Evolutionary conservation across 805 yeast species (phyloP), one percentile per base, ranked within the genome.

Genomic region (Alloascoidea hylecoeti): DNA sequence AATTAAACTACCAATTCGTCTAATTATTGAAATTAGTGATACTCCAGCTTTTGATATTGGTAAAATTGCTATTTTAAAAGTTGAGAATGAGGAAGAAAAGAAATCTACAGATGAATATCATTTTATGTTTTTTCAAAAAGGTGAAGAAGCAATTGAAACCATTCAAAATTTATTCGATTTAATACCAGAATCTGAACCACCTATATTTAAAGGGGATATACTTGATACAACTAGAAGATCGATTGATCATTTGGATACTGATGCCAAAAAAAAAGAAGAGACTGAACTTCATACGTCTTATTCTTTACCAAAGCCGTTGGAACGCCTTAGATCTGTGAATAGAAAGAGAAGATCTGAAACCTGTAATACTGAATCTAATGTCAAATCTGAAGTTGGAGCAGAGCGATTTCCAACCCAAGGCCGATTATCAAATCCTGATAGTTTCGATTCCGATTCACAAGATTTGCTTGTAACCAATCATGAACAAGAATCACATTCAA

Each of bases 1-100:
- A 15, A 62, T 88, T 15, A 80, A 81, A 46, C 72, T 89, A 3
- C 96, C 96, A 0, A 49, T 80, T 17, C 69, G 64, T 27, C 79
- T 78, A 48, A 60, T 89, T 13, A 49, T 79, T 5, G 81, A 78
- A 48, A 52, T 76, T 16, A 78, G 73, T 35, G 65, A 71, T 36
- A 68, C 70, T 15, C 52, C 67, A 18, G 67, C 79, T 3, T 61
- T 78, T 33, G 77, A 77, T 13, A 40, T 58, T 36, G 72, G 79
- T 1, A 66, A 69, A 17, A 73, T 76, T 13, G 52, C 83, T 28
- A 60, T 72, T 35, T 47, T 84, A n/a, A 68, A 72, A 38, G 84
- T 78, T 2, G 52, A 75, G 35, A 82, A 77, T 44, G 65, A 66
- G 37, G 58, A 63, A 4, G 66, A 64, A 1, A 57, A 72, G 1